Percentiles rank a stretch among this genome's conserved stretches.
phyloP scores from a whole-genome alignment of 768 basidiomycete species.

The Fistulinella prunicolor region DNA sequence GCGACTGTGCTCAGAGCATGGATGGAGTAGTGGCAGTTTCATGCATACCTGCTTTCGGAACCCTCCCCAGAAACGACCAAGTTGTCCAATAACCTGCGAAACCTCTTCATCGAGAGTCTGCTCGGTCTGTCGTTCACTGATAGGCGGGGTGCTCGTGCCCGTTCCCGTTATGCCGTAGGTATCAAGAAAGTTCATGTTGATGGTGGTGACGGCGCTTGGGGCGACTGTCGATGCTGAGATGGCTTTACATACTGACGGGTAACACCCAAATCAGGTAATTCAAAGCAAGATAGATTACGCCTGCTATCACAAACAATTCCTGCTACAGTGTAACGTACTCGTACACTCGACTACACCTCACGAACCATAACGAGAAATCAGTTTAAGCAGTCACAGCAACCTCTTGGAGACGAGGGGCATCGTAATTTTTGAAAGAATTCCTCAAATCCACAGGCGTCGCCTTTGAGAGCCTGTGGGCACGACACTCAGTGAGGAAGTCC shows the following conservation, averaged over 20 bases:
- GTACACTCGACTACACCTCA: slow-evolving; percentile 14
- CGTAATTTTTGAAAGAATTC: slow-evolving; percentile 17
- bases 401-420: slow-evolving; percentile 17
- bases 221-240: not conserved
- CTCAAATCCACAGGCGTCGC: slow-evolving; percentile 14
- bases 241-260: not conserved
- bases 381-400: slow-evolving; percentile 31
- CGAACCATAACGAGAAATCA: not conserved
- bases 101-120: slow-evolving; percentile 82
- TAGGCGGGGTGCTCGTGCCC: slow-evolving; percentile 46
- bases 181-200: slow-evolving; percentile 71
- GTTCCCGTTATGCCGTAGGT: slow-evolving; percentile 53
- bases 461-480: slow-evolving; percentile 45
- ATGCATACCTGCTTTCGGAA: slow-evolving; percentile 78
- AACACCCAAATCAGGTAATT: slow-evolving; percentile 15
- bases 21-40: not conserved
- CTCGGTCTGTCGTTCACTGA: slow-evolving; percentile 41
- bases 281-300: not conserved
- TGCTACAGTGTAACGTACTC: not conserved
- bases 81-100: slow-evolving; percentile 81
- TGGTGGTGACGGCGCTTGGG: too few species aligned
- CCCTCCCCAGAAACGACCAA: slow-evolving; percentile 87
- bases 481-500: slow-evolving; percentile 84
- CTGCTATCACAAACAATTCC: not conserved
- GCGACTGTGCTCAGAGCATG: slow-evolving; percentile 1